Evolutionary conservation across 2,329 filamentous ascomycete genomes (phyloP).

Genomic region (Escovopsis weberi): DNA sequence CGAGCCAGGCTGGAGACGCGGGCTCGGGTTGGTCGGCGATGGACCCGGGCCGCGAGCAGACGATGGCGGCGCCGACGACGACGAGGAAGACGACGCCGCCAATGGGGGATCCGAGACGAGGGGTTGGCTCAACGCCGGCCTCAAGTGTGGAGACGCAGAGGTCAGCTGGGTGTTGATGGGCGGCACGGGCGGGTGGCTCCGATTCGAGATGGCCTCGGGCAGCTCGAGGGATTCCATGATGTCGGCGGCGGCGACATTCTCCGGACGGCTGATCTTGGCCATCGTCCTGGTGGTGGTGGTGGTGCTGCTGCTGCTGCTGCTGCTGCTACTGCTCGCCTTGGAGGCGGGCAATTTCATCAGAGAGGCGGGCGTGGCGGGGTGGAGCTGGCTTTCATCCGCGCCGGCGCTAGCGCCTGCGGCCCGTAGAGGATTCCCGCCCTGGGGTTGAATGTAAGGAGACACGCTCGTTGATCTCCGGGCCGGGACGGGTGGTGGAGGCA

Average conservation of each 20-base stretch:
- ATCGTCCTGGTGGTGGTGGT: too few species aligned
- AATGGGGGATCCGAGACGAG: too few species aligned
- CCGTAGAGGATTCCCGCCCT: constrained; percentile 23
- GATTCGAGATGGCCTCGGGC: constrained; percentile 50
- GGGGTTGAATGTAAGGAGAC: constrained; percentile 52
- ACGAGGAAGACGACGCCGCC: constrained; percentile 33
- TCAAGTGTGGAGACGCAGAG: constrained; percentile 19
- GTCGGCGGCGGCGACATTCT: constrained; percentile 33
- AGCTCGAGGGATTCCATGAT: constrained; percentile 48
- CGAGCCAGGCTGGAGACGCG: constrained; percentile 42
- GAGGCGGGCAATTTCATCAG: constrained; percentile 61
- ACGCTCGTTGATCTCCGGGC: constrained; percentile 47
- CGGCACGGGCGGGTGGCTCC: constrained; percentile 13
- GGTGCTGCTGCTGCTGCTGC: constrained; percentile 25
- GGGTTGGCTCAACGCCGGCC: too few species aligned
- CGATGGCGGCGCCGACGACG: constrained; percentile 33
- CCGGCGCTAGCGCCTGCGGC: neutral
- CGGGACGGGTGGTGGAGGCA: constrained; percentile 55
- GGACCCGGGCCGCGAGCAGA: too few species aligned
- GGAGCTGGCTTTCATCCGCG: constrained; percentile 23
- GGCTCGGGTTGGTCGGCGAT: constrained; percentile 46
- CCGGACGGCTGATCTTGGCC: too few species aligned
- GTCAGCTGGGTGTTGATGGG: constrained; percentile 26
- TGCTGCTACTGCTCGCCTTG: constrained; percentile 31
- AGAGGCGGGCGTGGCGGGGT: constrained; percentile 74